These are phyloP conservation scores for Pichia cactophila DNA, from an alignment of 1,139 yeast species.

Conservation along the genomic window DNA sequence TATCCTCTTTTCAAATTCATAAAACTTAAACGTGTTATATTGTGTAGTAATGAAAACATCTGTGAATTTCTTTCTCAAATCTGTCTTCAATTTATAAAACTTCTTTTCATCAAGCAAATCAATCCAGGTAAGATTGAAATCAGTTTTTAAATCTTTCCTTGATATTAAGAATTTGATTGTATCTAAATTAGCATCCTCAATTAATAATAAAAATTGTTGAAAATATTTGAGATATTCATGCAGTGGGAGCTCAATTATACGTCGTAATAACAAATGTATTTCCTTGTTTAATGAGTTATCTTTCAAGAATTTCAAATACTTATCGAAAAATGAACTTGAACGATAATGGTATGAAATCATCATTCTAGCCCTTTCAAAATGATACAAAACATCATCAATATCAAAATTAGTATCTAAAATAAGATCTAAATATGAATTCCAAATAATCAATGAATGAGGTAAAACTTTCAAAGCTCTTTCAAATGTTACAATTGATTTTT, in stretches of 20 bases:
- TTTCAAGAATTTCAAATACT: slow-evolving; percentile 37
- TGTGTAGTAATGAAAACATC: slow-evolving; percentile 59
- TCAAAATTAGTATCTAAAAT: slow-evolving; percentile 38
- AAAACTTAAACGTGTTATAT: slow-evolving; percentile 51
- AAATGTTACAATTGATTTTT: slow-evolving; percentile 46
- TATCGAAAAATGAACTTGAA: slow-evolving; percentile 67
- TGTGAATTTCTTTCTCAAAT: slow-evolving; percentile 38
- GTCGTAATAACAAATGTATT: slow-evolving; percentile 45
- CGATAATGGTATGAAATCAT: slow-evolving; percentile 68
- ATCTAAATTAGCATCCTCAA: slow-evolving; percentile 32
- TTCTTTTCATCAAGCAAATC: slow-evolving; percentile 20
- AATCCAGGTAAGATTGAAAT: slow-evolving; percentile 27
- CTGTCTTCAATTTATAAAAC: slow-evolving; percentile 28
- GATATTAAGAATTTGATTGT: slow-evolving; percentile 26
- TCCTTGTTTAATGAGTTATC: slow-evolving; percentile 21
- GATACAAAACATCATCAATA: slow-evolving; percentile 29
- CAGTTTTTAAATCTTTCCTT: slow-evolving; percentile 22
- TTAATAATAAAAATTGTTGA: slow-evolving; percentile 35
- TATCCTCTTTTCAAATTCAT: slow-evolving; percentile 53
- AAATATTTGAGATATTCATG: slow-evolving; percentile 68
- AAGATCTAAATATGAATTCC: slow-evolving; percentile 63
- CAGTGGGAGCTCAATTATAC: slow-evolving; percentile 62
- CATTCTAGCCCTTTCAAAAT: slow-evolving; percentile 56
- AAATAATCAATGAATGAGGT: slow-evolving; percentile 56
- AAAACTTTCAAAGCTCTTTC: slow-evolving; percentile 45